Evolutionary conservation across 306 rosid species (phyloP), one percentile per base, ranked within the genome.

Genomic region (Sechiopsis laciniata): DNA sequence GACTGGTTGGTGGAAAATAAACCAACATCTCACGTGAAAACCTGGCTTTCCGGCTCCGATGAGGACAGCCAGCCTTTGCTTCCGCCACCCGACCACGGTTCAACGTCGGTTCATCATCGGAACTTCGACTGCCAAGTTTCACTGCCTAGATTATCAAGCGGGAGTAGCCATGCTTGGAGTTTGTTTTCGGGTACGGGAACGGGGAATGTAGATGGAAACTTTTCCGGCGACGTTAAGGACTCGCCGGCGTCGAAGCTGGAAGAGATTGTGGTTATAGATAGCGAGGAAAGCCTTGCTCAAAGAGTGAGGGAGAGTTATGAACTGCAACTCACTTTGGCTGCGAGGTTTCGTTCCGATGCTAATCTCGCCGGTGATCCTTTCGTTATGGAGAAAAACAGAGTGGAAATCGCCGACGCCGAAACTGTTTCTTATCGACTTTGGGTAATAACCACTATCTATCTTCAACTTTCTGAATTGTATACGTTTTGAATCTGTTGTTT

Each of bases 341-440:
- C 78, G 81, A 85, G 88, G 73, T 84, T 94, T 58, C 73, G 84
- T 60, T 78, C 87, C 42, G 83, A 89, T 61, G 92, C 95, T 51
- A 77, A 79, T 68, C 89, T 91, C 9, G 88, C 79, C 24, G 70
- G 84, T 0, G 92, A 91, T 73, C 89, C 96, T 0, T 46, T 80
- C 78, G 78, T 93, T 6, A 63, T 83, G 80, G 82, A 72, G 2
- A 71, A 81, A 63, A 60, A 78, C 7, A 91, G 83, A 51, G 57
- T 78, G 55, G 88, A 87, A 32, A 74, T 80, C 13, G 78, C 92
- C 70, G 96, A 91, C 74, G 88, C 81, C 6, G 92, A 87, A 76
- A 78, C 88, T 12, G 91, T 91, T 82, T 94, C 99, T 59, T 91
- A 94, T 79, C 92, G 99, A 35, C 87, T 94, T 19, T 94, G 99